Evolutionary conservation across 768 basidiomycete genomes (phyloP).

Genomic region (Amanita rubescens): DNA sequence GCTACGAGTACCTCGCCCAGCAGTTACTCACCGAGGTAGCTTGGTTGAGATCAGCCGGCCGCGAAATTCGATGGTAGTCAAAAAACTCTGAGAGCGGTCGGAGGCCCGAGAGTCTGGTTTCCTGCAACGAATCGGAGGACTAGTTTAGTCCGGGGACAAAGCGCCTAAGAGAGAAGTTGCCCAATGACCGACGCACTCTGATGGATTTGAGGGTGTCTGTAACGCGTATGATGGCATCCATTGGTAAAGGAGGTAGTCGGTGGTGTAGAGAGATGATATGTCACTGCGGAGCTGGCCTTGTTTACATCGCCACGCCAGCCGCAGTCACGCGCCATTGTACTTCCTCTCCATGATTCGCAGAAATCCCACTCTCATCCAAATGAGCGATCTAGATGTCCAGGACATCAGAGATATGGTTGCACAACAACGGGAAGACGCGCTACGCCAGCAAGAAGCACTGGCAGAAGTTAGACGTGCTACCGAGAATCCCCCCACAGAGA

Average conservation of each 20-base stretch:
- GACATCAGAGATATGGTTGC: slow-evolving; percentile 59
- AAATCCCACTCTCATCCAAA: slow-evolving; percentile 65
- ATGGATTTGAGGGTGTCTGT: slow-evolving; percentile 63
- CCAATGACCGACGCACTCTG: slow-evolving; percentile 41
- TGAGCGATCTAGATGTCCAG: slow-evolving; percentile 74
- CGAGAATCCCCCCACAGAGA: slow-evolving; percentile 18
- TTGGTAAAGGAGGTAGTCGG: slow-evolving; percentile 21
- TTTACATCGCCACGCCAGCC: background rate
- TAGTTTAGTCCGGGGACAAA: background rate
- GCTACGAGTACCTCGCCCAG: slow-evolving; percentile 2
- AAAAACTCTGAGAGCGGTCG: slow-evolving; percentile 75
- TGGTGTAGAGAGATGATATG: slow-evolving; percentile 11
- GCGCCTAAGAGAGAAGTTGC: background rate
- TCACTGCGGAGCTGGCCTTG: slow-evolving; percentile 1
- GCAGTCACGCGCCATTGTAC: slow-evolving; percentile 5
- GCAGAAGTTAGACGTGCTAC: slow-evolving; percentile 26
- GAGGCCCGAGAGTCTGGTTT: slow-evolving; percentile 70
- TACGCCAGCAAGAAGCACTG: slow-evolving; percentile 36
- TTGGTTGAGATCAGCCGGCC: slow-evolving; percentile 73
- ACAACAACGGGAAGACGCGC: slow-evolving; percentile 37
- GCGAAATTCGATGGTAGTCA: slow-evolving; percentile 75
- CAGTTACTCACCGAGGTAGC: slow-evolving; percentile 57
- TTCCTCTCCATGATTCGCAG: slow-evolving; percentile 60
- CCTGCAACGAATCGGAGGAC: slow-evolving; percentile 33
- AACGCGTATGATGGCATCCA: slow-evolving; percentile 64